Evolutionary conservation across 176 grass and related monocot species (phyloP).

Genomic region (Poa pratensis): DNA sequence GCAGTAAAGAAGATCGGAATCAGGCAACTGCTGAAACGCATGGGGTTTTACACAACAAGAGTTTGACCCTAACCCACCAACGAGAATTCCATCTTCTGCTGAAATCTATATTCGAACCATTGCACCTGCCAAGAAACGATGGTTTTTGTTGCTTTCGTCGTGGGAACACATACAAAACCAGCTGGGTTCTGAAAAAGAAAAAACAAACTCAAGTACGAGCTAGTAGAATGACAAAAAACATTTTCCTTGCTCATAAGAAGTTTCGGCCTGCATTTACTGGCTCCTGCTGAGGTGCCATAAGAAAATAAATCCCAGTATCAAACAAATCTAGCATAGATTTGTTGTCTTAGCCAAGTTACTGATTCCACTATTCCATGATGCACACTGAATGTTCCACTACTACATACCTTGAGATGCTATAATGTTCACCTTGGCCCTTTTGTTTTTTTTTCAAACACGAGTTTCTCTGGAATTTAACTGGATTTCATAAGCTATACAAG

Average conservation of each 20-base stretch:
- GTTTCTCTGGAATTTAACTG: not conserved
- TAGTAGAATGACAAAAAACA: not conserved
- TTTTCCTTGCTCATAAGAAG: not conserved
- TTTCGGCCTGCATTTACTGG: not conserved
- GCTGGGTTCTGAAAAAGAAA: not conserved
- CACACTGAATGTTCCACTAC: constrained; percentile 11
- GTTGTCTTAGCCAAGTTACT: not conserved
- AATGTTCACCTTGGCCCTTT: not conserved
- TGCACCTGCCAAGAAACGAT: not conserved
- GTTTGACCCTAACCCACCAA: not conserved
- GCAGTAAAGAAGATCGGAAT: too few species aligned
- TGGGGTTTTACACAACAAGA: not conserved
- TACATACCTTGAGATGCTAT: not conserved
- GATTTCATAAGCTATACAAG: not conserved
- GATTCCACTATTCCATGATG: constrained; percentile 5
- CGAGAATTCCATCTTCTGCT: not conserved
- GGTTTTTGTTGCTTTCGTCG: not conserved
- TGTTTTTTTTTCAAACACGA: not conserved
- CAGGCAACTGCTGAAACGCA: constrained; percentile 14
- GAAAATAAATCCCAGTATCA: not conserved
- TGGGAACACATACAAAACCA: not conserved
- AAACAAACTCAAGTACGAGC: constrained; percentile 7
- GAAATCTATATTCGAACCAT: not conserved
- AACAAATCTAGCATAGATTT: constrained; percentile 13
- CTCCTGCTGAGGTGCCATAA: not conserved